Evolutionary conservation across 305 asterid genomes (phyloP).

Genomic region (Fraxinus sp.): DNA sequence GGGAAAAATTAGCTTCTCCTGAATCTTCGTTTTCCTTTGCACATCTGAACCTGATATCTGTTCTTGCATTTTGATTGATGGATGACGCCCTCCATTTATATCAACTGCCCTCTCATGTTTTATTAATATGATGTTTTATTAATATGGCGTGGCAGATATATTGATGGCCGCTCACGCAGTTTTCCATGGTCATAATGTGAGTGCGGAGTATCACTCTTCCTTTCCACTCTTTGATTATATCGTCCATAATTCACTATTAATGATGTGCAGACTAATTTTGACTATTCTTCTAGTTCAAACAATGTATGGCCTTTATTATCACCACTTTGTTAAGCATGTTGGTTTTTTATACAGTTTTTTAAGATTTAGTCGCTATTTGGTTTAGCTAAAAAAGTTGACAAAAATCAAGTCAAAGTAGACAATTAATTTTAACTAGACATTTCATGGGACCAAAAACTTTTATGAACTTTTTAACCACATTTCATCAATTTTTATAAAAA

Average conservation of each 20-base stretch:
- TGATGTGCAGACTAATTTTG: slow-evolving; percentile 6
- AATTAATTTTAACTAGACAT: not conserved
- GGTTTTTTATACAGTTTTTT: not conserved
- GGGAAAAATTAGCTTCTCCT: slow-evolving; percentile 12
- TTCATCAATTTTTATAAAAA: not conserved
- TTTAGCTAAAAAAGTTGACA: not conserved
- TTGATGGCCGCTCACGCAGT: slow-evolving; percentile 69
- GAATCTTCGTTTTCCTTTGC: not conserved
- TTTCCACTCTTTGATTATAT: slow-evolving; percentile 11
- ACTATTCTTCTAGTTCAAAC: not conserved
- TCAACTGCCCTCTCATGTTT: slow-evolving; percentile 30
- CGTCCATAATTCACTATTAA: slow-evolving; percentile 7
- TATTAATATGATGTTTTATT: slow-evolving; percentile 2
- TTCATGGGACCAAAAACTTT: not conserved
- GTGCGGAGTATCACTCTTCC: slow-evolving; percentile 32
- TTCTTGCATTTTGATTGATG: slow-evolving; percentile 18
- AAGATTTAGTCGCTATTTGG: not conserved
- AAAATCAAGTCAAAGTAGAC: not conserved
- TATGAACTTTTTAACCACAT: not conserved
- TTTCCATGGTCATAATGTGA: slow-evolving; percentile 76
- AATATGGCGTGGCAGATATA: slow-evolving; percentile 58
- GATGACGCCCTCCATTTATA: slow-evolving; percentile 7
- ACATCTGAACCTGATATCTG: slow-evolving; percentile 6
- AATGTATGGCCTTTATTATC: slow-evolving; percentile 7
- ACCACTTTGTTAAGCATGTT: not conserved